phyloP scores from a whole-genome alignment of 2,329 filamentous ascomycete genomes.

The Alternaria longipes region DNA sequence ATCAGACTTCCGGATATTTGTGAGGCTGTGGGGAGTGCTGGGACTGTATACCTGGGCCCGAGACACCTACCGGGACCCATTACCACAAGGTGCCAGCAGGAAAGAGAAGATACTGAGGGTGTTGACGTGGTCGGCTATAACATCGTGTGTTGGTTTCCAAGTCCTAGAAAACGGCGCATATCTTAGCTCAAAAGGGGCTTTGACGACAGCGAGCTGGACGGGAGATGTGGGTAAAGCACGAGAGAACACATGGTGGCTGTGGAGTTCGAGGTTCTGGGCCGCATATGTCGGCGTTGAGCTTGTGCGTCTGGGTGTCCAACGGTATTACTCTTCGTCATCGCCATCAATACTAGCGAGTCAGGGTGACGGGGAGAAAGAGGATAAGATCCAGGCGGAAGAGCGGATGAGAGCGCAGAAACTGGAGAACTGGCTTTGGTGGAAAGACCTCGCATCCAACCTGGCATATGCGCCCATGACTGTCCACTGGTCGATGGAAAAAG shows the following conservation, averaged over 20 bases:
- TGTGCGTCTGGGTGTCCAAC: constrained; percentile 63
- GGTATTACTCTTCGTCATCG: constrained; percentile 36
- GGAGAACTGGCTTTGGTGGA: constrained; percentile 65
- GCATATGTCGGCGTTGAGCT: constrained; percentile 81
- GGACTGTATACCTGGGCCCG: constrained; percentile 76
- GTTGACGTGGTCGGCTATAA: constrained; percentile 74
- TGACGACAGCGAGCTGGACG: constrained; percentile 60
- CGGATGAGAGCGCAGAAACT: constrained; percentile 37
- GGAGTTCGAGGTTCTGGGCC: constrained; percentile 83
- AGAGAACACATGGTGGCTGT: constrained; percentile 70
- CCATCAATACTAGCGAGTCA: not conserved
- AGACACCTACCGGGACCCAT: constrained; percentile 42
- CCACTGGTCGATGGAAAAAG: constrained; percentile 76
- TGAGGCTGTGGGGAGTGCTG: constrained; percentile 79
- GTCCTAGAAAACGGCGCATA: constrained; percentile 84
- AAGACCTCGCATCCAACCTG: constrained; percentile 72
- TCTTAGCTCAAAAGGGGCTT: constrained; percentile 75
- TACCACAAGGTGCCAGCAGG: constrained; percentile 32
- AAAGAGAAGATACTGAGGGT: constrained; percentile 40
- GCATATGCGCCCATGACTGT: constrained; percentile 84
- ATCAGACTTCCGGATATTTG: constrained; percentile 75
- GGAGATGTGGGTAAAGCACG: constrained; percentile 57
- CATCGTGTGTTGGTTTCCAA: constrained; percentile 75
- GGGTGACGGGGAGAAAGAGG: constrained; percentile 56
- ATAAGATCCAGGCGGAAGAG: constrained; percentile 54